A percentile compares a stretch with the other conserved stretches of the same genome.
These are phyloP conservation scores for Aspergillus coremiiformis DNA, from an alignment of 495 filamentous ascomycete genomes.

Conservation along the genomic window DNA sequence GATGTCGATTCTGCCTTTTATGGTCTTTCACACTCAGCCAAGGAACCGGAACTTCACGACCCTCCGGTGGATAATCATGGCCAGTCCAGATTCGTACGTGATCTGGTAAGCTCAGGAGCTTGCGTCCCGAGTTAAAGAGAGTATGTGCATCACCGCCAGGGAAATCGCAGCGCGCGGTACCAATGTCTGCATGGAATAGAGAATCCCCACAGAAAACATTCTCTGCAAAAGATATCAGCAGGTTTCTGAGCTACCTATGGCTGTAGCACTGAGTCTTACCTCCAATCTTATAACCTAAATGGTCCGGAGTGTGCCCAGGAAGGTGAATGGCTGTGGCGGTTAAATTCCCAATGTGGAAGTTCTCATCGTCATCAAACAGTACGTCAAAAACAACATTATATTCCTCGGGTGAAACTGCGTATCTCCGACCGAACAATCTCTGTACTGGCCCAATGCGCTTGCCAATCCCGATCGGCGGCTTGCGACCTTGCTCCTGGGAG, in stretches of 20 bases:
- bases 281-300: conserved; percentile 48
- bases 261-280: background rate
- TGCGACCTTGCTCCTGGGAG: conserved; percentile 3
- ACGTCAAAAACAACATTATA: conserved; percentile 38
- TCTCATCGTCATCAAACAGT: conserved; percentile 40
- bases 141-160: conserved; percentile 37
- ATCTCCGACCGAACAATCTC: conserved; percentile 33
- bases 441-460: conserved; percentile 43
- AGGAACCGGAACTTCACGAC: conserved; percentile 17
- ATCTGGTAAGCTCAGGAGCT: conserved; percentile 37
- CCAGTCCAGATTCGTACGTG: conserved; percentile 33
- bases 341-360: conserved; percentile 39
- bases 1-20: conserved; percentile 40
- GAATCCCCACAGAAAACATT: conserved; percentile 51
- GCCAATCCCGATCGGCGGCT: conserved; percentile 40
- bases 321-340: conserved; percentile 37
- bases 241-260: background rate
- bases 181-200: conserved; percentile 48
- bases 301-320: conserved; percentile 52
- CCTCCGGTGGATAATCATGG: conserved; percentile 39
- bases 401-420: conserved; percentile 31
- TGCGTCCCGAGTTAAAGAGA: conserved; percentile 36
- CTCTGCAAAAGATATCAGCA: background rate
- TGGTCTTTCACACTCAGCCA: conserved; percentile 43
- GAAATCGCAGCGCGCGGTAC: conserved; percentile 48